These are phyloP conservation scores for Tetrahymena elliotti DNA, from an alignment of 73 alveolate genomes.

Conservation along the genomic window DNA sequence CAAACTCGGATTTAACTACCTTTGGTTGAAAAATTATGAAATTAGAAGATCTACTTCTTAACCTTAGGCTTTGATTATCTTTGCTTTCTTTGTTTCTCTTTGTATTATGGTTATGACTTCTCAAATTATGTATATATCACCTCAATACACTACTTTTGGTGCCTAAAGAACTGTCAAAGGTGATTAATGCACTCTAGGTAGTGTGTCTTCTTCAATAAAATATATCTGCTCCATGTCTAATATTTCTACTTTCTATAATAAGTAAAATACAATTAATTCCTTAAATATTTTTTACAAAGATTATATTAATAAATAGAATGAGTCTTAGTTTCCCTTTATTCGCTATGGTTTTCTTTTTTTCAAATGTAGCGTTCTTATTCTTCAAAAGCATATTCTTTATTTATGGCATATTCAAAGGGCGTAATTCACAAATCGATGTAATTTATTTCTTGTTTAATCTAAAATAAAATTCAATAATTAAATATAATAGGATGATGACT, in stretches of 20 bases:
- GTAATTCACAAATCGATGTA: constrained; percentile 23
- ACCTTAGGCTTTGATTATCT: constrained; percentile 57
- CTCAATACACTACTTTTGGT: constrained; percentile 67
- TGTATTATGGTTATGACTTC: constrained; percentile 54
- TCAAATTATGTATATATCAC: constrained; percentile 55
- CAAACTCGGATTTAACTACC: constrained; percentile 50
- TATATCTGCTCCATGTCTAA: constrained; percentile 32
- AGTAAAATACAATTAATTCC: too few species aligned
- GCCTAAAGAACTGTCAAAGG: constrained; percentile 7
- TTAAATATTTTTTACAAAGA: too few species aligned
- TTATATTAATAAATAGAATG: too few species aligned
- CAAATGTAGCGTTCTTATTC: constrained; percentile 20
- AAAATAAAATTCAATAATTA: not conserved
- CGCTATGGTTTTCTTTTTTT: constrained; percentile 34
- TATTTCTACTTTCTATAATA: constrained; percentile 31
- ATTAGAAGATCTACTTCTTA: constrained; percentile 51
- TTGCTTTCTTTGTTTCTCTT: constrained; percentile 41
- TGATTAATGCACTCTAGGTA: constrained; percentile 17
- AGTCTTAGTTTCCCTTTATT: constrained; percentile 35
- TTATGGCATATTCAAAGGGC: constrained; percentile 10
- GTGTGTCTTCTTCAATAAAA: constrained; percentile 15
- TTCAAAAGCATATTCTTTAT: constrained; percentile 1
- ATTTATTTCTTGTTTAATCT: not conserved
- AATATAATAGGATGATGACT: not conserved
- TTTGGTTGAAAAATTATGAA: constrained; percentile 36